Percentiles rank a stretch among this genome's conserved stretches.
Conservation (phyloP, 345 rosid species). For the Citrus cavaleriei region DNA sequence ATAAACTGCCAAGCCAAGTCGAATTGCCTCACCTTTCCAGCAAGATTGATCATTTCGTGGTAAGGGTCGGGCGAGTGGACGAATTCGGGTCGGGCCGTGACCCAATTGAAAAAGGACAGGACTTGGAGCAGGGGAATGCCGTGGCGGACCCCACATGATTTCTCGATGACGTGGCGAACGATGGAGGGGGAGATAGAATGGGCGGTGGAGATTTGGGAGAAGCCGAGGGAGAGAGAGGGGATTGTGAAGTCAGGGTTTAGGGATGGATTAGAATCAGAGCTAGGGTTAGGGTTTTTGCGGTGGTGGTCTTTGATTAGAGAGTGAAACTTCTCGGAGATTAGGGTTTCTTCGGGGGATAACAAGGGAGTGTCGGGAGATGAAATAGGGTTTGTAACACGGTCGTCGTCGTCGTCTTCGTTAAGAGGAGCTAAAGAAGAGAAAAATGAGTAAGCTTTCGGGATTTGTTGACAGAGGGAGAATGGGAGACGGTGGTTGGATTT, state of each 20-base stretch:
- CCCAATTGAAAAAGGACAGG: constrained; percentile 89
- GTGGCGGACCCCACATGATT: constrained; percentile 63
- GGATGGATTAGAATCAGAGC: constrained; percentile 22
- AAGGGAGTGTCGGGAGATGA: constrained; percentile 14
- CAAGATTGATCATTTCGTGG: constrained; percentile 80
- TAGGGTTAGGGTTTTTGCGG: constrained; percentile 60
- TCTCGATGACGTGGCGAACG: constrained; percentile 55
- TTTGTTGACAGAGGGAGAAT: constrained; percentile 5
- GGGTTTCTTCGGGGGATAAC: constrained; percentile 47
- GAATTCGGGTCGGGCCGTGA: constrained; percentile 34
- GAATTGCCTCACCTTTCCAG: constrained; percentile 79
- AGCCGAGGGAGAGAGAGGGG: constrained; percentile 58
- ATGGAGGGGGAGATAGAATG: constrained; percentile 42
- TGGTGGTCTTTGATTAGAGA: constrained; percentile 74
- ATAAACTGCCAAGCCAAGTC: constrained; percentile 76
- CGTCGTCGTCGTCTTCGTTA: constrained; percentile 7
- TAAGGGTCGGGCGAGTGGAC: constrained; percentile 52
- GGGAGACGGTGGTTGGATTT: constrained; percentile 27
- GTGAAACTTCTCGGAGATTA: constrained; percentile 48
- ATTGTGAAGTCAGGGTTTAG: constrained; percentile 44
- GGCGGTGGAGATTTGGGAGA: constrained; percentile 44
- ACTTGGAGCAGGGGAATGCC: constrained; percentile 74
- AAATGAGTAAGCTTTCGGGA: constrained; percentile 18
- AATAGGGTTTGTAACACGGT: constrained; percentile 6
- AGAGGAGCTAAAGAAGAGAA: constrained; percentile 20